Conservation (phyloP, 805 yeast species). For the Barnettozyma siamensis region DNA sequence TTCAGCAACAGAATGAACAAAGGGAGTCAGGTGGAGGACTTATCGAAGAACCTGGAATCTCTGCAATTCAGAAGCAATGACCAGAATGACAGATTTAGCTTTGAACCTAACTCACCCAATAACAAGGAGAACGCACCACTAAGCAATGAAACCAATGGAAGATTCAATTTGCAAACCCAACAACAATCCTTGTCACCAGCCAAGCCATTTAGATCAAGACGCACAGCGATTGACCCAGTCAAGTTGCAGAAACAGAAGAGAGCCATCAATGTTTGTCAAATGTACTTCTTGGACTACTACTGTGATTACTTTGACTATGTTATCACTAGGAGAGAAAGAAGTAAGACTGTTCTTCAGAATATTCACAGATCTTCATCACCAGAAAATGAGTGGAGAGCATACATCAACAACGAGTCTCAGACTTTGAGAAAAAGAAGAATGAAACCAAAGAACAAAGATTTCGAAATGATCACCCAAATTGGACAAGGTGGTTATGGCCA, state of each 20-base stretch:
- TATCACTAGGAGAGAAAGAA: conserved; percentile 77
- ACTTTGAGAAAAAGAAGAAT: conserved; percentile 81
- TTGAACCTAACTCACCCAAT: conserved; percentile 31
- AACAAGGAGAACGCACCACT: conserved; percentile 38
- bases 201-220: conserved; percentile 14
- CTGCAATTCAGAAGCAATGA: conserved; percentile 19
- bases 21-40: conserved; percentile 19
- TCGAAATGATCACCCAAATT: conserved; percentile 94
- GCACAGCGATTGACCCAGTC: conserved; percentile 7
- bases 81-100: conserved; percentile 21
- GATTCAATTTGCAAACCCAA: conserved; percentile 10
- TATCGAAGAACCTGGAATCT: conserved; percentile 23
- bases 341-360: conserved; percentile 60
- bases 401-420: conserved; percentile 79
- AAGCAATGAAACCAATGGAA: conserved; percentile 22
- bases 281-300: conserved; percentile 91
- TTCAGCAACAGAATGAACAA: conserved; percentile 19
- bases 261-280: conserved; percentile 84
- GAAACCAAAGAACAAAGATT: conserved; percentile 91
- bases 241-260: conserved; percentile 60
- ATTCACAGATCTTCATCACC: conserved; percentile 34
- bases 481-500: conserved; percentile 99
- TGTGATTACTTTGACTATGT: conserved; percentile 95
- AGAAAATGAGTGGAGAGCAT: conserved; percentile 61
- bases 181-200: conserved; percentile 5